These are phyloP conservation scores for Pleurotus ostreatus DNA, from an alignment of 768 basidiomycete genomes.

Conservation along the genomic window DNA sequence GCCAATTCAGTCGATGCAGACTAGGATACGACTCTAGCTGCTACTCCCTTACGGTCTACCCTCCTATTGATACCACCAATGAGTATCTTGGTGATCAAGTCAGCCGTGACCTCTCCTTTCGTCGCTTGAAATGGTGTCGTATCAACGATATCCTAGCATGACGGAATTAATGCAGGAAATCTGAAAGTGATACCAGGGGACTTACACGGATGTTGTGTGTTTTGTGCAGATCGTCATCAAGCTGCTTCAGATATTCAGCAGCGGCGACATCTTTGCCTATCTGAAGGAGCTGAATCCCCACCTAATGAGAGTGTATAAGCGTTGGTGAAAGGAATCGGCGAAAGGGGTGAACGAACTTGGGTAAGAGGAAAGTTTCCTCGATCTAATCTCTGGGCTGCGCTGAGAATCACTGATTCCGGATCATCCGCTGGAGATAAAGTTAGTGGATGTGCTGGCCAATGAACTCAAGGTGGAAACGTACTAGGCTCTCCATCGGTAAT, in stretches of 20 bases:
- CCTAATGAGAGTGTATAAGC: slow-evolving; percentile 24
- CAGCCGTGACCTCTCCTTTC: slow-evolving; percentile 36
- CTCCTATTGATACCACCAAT: slow-evolving; percentile 62
- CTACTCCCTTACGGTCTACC: slow-evolving; percentile 16
- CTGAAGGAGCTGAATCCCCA: slow-evolving; percentile 72
- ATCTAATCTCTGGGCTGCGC: slow-evolving; percentile 48
- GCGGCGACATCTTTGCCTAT: slow-evolving; percentile 43
- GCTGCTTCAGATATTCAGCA: slow-evolving; percentile 42
- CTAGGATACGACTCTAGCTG: not conserved
- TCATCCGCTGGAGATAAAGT: slow-evolving; percentile 41
- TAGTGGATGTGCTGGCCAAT: not conserved
- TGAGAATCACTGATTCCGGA: slow-evolving; percentile 42
- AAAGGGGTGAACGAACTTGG: slow-evolving; percentile 34
- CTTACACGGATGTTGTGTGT: slow-evolving; percentile 43
- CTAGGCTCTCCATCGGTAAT: slow-evolving; percentile 62
- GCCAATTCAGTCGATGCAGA: no score
- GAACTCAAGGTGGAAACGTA: slow-evolving; percentile 22
- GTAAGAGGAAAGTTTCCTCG: slow-evolving; percentile 42
- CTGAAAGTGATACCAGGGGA: slow-evolving; percentile 10
- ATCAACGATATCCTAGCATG: slow-evolving; percentile 62
- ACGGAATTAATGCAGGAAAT: not conserved
- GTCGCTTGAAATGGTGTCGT: slow-evolving; percentile 51
- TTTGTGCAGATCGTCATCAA: slow-evolving; percentile 53
- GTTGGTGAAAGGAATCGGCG: not conserved
- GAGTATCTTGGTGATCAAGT: slow-evolving; percentile 58